phyloP scores from a whole-genome alignment of 1,139 yeast genomes.

The Lodderomyces parapsilosis region DNA sequence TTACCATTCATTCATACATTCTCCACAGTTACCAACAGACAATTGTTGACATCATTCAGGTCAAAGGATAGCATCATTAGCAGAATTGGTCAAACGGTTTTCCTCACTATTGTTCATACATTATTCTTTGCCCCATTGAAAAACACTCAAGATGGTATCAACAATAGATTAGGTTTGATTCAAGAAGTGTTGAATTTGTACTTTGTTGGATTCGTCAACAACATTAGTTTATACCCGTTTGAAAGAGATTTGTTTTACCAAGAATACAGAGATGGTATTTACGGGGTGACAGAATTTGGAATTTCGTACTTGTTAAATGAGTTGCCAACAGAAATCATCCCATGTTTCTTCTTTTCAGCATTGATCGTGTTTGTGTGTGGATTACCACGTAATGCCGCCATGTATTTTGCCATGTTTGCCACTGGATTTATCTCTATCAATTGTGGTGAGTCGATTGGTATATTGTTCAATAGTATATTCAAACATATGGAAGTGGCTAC shows the following conservation, averaged over 20 bases:
- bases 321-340: slow-evolving; percentile 67
- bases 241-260: slow-evolving; percentile 77
- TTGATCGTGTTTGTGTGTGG: slow-evolving; percentile 72
- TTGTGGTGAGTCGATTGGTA: slow-evolving; percentile 83
- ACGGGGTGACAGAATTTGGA: slow-evolving; percentile 67
- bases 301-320: slow-evolving; percentile 65
- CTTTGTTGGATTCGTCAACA: slow-evolving; percentile 78
- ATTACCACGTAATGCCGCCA: slow-evolving; percentile 63
- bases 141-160: slow-evolving; percentile 55
- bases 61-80: slow-evolving; percentile 64
- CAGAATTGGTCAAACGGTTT: slow-evolving; percentile 63
- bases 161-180: slow-evolving; percentile 67
- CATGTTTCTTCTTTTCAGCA: slow-evolving; percentile 57
- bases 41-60: slow-evolving; percentile 50
- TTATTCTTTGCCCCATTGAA: slow-evolving; percentile 71
- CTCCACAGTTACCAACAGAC: slow-evolving; percentile 32
- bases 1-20: slow-evolving; percentile 28
- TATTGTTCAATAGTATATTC: slow-evolving; percentile 71
- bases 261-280: slow-evolving; percentile 73
- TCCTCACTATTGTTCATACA: slow-evolving; percentile 65
- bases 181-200: slow-evolving; percentile 75
- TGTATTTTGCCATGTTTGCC: slow-evolving; percentile 66
- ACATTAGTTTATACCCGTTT: slow-evolving; percentile 69
- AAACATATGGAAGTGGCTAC: slow-evolving; percentile 78
- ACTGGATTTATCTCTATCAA: slow-evolving; percentile 56